Evolutionary conservation across 2,329 filamentous ascomycete species (phyloP).

Genomic region (Phyllosticta citriasiana): DNA sequence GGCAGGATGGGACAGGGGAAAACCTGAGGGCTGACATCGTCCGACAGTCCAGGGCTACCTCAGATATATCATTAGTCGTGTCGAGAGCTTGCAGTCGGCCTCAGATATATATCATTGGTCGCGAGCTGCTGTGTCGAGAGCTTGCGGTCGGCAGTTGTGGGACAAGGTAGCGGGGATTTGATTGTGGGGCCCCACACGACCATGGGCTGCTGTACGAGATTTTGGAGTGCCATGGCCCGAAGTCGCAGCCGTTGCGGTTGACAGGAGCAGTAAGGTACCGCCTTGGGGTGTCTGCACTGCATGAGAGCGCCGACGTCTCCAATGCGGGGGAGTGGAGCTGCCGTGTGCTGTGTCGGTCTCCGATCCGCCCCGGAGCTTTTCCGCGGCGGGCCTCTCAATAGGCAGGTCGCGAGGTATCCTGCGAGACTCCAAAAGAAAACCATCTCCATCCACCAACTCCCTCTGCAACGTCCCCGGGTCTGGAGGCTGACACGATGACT

Average conservation of each 20-base stretch:
- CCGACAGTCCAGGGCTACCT: neutral
- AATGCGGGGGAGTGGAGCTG: neutral
- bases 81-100: neutral
- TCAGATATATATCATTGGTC: neutral
- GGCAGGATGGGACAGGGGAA: neutral
- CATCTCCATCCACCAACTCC: neutral
- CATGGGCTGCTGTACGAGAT: neutral
- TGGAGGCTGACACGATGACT: constrained; percentile 25
- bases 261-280: neutral
- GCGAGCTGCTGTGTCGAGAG: neutral
- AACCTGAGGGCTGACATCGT: neutral
- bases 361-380: neutral
- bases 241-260: neutral
- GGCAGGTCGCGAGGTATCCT: neutral
- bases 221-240: neutral
- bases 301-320: neutral
- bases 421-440: neutral
- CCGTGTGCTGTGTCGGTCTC: neutral
- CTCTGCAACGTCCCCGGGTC: neutral
- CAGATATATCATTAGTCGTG: neutral
- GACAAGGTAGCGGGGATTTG: neutral
- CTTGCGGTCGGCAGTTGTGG: neutral
- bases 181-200: neutral
- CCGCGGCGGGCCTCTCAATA: neutral
- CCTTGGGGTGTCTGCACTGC: neutral